Evolutionary conservation across 345 rosid genomes (phyloP).

Genomic region (Populus simonii): DNA sequence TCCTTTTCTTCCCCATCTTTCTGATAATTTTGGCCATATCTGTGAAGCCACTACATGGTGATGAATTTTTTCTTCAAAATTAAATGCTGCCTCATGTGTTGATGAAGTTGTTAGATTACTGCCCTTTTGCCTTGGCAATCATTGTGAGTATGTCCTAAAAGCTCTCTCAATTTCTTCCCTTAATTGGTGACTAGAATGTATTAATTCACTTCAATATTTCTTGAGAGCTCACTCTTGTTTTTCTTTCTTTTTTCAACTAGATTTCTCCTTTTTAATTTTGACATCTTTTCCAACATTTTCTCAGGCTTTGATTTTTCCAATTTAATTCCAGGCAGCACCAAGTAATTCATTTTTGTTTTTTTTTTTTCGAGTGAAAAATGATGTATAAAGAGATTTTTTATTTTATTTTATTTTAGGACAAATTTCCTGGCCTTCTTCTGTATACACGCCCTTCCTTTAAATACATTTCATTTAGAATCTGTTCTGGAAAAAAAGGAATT

Average conservation of each 20-base stretch:
- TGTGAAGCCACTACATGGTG: not conserved
- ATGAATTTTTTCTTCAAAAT: not conserved
- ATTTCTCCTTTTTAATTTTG: not conserved
- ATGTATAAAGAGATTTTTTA: not conserved
- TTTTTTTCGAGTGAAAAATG: not conserved
- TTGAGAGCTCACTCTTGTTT: not conserved
- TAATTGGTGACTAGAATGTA: not conserved
- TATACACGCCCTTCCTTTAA: not conserved
- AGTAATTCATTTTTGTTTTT: not conserved
- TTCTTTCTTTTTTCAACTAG: not conserved
- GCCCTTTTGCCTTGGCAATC: not conserved
- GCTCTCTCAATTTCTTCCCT: not conserved
- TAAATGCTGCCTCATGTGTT: not conserved
- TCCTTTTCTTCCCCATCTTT: slow-evolving; percentile 3
- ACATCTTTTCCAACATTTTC: not conserved
- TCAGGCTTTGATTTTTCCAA: not conserved
- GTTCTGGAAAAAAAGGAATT: not conserved
- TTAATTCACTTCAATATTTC: not conserved
- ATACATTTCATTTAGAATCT: not conserved
- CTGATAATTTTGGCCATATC: not conserved
- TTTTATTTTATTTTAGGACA: not conserved
- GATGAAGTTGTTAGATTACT: not conserved
- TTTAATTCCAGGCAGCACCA: not conserved
- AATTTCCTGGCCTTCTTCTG: not conserved
- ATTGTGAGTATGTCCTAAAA: not conserved